Base-by-base conservation (phyloP, 192 early-diverging fungal genomes). In the Mycoemilia scoparia region DNA sequence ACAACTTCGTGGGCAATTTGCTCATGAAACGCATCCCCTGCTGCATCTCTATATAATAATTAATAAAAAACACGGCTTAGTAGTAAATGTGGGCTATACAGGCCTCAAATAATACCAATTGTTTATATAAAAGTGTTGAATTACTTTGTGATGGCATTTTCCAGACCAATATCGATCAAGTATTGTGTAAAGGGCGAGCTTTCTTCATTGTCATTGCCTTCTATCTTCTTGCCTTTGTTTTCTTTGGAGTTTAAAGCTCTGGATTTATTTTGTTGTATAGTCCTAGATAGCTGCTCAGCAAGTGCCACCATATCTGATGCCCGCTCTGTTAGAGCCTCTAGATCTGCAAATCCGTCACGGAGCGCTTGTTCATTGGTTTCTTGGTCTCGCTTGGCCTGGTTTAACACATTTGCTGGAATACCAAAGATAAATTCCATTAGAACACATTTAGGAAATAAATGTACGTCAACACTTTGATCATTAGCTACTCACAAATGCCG, bases 81-180 rank as follows among this genome's bases (percentile, higher is more conserved):
- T 13, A 17, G 18, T 29, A n/a, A n/a, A n/a, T n/a, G n/a, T n/a
- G n/a, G n/a, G n/a, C n/a, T n/a, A n/a, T n/a, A n/a, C 11, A 24
- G 3, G 30, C 32, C 17, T 23, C 29, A 8, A 4, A 34, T 14
- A 0, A 5, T 13, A n/a, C 7, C 16, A 7, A 6, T 9, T 31
- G 5, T 11, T 2, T 21, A 58, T 21, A 16, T 3, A 4, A 12
- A 13, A 12, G 38, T 39, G 19, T 3, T 30, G 51, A 58, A 58
- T 81, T n/a, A n/a, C 74, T 66, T 79, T 16, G 93, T 97, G 3
- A 93, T 85, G 15, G 89, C 89, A 34, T 70, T 81, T 9, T 75
- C 54, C 11, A 97, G 86, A 22, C 93, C 93, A 26, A 97, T 71
- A 37, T 86, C 79, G n/a, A 83, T 49, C 18, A 93, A 51, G 39